These are phyloP conservation scores for Protomyces macrosporus DNA, from an alignment of 1,139 yeast genomes.

Conservation along the genomic window DNA sequence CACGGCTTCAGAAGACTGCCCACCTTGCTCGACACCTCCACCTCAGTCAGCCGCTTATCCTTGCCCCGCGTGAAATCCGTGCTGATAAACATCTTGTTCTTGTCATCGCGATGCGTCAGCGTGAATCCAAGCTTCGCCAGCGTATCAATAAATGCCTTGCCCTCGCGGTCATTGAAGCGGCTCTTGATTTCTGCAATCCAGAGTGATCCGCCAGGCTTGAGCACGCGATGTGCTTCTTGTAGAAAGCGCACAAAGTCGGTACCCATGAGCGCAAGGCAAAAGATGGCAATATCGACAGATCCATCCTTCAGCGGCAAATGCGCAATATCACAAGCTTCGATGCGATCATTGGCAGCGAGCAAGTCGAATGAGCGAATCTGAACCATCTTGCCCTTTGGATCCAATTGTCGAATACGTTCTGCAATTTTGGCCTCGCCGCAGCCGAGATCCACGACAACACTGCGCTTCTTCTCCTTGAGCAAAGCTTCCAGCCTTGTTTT, in stretches of 20 bases:
- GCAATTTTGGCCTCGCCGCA: slow-evolving; percentile 91
- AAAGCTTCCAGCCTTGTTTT: slow-evolving; percentile 58
- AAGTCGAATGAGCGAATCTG: slow-evolving; percentile 84
- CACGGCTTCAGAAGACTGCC: slow-evolving; percentile 92
- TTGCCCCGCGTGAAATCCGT: slow-evolving; percentile 74
- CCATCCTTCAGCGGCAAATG: slow-evolving; percentile 77
- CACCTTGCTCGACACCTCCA: slow-evolving; percentile 72
- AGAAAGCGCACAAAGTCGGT: slow-evolving; percentile 90
- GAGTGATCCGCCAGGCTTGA: slow-evolving; percentile 83
- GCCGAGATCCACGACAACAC: slow-evolving; percentile 88
- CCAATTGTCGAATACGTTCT: slow-evolving; percentile 35
- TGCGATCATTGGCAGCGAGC: slow-evolving; percentile 75
- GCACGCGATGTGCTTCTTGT: slow-evolving; percentile 77
- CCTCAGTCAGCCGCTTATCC: slow-evolving; percentile 41
- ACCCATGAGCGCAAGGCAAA: slow-evolving; percentile 95
- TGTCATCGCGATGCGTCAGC: slow-evolving; percentile 80
- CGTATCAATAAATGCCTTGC: slow-evolving; percentile 67
- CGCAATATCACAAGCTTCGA: slow-evolving; percentile 91
- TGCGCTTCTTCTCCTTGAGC: slow-evolving; percentile 37
- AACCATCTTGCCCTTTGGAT: slow-evolving; percentile 42
- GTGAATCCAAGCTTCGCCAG: slow-evolving; percentile 75
- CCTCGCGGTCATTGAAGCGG: slow-evolving; percentile 61
- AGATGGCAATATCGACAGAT: slow-evolving; percentile 77
- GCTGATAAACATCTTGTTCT: slow-evolving; percentile 87
- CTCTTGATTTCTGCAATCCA: slow-evolving; percentile 98